Evolutionary conservation across 768 basidiomycete species (phyloP), one percentile per base, ranked within the genome.

Genomic region (Hortiboletus campestris): DNA sequence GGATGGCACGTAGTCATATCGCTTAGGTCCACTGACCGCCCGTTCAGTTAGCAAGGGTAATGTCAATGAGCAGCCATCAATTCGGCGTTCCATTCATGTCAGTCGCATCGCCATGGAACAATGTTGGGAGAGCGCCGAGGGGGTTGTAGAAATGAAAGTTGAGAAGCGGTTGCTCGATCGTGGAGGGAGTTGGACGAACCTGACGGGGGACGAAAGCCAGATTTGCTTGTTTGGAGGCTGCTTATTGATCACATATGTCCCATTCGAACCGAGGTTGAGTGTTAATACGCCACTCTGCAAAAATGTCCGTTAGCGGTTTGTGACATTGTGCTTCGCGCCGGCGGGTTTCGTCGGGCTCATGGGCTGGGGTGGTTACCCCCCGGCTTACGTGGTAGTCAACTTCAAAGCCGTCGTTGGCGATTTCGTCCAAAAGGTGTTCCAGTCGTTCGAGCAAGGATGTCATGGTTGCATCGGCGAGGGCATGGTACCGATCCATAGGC

Each of bases 181-280:
- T 36, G 34, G 31, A 60, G 35, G 38, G 34, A 39, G 41, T 46
- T 44, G 49, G 55, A 67, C 76, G 38, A 60, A 93, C 94, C 91
- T 92, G 61, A 84, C 69, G 0, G 94, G 94, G 10, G 90, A 93
- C 5, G 92, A 94, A 19, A 97, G 78, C 94, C 94, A 97, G 62
- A 97, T 96, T 68, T 97, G 94, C 74, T 93, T 93, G 69, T 97
- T 97, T 7, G 94, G 94, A 12, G 94, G 94, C 68, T 97, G 94
- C 77, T 96, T 97, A 74, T 97, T 97, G 73, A 97, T 87, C 29
- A 96, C 94, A 74, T 96, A 97, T 12, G 90, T 96, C 14, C 92
- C 93, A 52, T 85, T 75, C 39, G 78, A 74, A 31, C 86, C 93
- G 16, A 95, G 77, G 46, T 77, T 78, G 42, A 96, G 81, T 1